A percentile compares a stretch with the other conserved stretches of the same genome.
These are phyloP conservation scores for Oxytropis ochrocephala DNA, from an alignment of 306 rosid genomes.

Conservation along the genomic window DNA sequence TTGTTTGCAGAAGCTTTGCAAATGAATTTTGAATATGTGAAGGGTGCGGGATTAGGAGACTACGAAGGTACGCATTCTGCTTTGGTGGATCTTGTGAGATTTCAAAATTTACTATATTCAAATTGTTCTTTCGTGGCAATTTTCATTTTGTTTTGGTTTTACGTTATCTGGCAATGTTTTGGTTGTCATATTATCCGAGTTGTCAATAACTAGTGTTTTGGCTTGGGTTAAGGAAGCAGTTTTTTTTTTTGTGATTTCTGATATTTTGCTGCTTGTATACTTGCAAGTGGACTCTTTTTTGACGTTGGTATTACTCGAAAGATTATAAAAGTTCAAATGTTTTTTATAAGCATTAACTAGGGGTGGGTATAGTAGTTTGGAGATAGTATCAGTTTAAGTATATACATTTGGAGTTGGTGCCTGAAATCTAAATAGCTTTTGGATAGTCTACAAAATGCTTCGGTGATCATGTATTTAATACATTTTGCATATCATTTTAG, in stretches of 20 bases:
- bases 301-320: not conserved
- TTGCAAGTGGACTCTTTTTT: not conserved
- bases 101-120: not conserved
- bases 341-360: not conserved
- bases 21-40: slow-evolving; percentile 51
- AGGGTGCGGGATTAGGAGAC: slow-evolving; percentile 47
- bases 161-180: not conserved
- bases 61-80: slow-evolving; percentile 46
- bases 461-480: not conserved
- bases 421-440: slow-evolving; percentile 18
- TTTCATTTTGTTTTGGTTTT: slow-evolving; percentile 12
- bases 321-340: not conserved
- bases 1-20: slow-evolving; percentile 75
- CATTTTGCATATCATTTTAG: slow-evolving; percentile 15
- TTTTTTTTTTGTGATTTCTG: slow-evolving; percentile 1
- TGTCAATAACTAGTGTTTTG: not conserved
- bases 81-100: not conserved
- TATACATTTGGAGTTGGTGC: not conserved
- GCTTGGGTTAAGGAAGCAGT: not conserved
- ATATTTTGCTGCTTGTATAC: not conserved
- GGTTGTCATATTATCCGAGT: slow-evolving; percentile 5
- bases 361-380: not conserved
- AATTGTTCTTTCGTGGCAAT: not conserved
- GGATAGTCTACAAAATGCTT: not conserved
- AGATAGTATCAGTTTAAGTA: not conserved